These are phyloP conservation scores for Lippia alba DNA, from an alignment of 305 asterid genomes.

Conservation along the genomic window DNA sequence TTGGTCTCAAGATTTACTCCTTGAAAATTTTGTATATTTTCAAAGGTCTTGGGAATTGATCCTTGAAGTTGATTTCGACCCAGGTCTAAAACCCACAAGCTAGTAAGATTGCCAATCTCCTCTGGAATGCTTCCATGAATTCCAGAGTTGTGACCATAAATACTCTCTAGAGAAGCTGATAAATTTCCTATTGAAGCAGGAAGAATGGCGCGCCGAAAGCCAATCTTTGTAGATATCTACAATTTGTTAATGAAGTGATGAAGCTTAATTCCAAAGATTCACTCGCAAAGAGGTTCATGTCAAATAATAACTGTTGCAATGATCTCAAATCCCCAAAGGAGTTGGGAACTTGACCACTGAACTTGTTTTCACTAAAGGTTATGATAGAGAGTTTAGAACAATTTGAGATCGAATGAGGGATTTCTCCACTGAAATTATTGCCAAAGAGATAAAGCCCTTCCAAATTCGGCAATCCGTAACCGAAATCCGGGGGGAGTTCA, in stretches of 20 bases:
- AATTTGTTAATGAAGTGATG: constrained; percentile 40
- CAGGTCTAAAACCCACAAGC: neutral
- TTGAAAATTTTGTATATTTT: constrained; percentile 27
- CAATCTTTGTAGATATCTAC: constrained; percentile 20
- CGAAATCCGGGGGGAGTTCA: too few relatives aligned
- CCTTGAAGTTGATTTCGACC: constrained; percentile 30
- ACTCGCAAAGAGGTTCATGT: constrained; percentile 27
- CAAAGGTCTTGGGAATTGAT: constrained; percentile 19
- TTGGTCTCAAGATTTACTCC: constrained; percentile 17
- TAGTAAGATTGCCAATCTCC: constrained; percentile 36
- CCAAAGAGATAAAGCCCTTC: neutral
- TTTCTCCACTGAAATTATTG: constrained; percentile 28
- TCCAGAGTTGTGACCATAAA: constrained; percentile 20
- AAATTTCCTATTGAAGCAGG: constrained; percentile 39
- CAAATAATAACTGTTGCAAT: constrained; percentile 19
- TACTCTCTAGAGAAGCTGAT: constrained; percentile 13
- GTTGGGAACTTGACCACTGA: constrained; percentile 39
- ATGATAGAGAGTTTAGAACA: constrained; percentile 28
- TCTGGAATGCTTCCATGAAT: constrained; percentile 36
- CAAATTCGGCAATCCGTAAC: too few relatives aligned
- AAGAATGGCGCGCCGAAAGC: constrained; percentile 24
- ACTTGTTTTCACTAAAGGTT: constrained; percentile 13
- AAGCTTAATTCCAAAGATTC: constrained; percentile 41
- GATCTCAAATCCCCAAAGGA: constrained; percentile 34
- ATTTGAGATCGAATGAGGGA: constrained; percentile 44